Evolutionary conservation across 2,329 filamentous ascomycete species (phyloP).

Genomic region (Fusarium sterilihyphosum): DNA sequence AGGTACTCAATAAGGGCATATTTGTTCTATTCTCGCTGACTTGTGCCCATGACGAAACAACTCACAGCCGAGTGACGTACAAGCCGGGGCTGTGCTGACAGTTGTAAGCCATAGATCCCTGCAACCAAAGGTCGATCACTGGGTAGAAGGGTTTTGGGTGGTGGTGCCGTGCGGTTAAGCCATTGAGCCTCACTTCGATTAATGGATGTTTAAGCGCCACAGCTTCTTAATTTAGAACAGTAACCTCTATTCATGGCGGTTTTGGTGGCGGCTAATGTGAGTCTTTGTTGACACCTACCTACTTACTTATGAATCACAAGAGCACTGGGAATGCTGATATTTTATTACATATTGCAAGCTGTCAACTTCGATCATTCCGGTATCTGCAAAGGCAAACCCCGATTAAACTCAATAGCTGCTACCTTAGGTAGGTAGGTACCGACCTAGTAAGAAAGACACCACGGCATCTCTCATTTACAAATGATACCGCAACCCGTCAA

Average conservation of each 20-base stretch:
- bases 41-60: slow-evolving; percentile 35
- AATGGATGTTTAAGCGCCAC: slow-evolving; percentile 11
- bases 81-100: slow-evolving; percentile 42
- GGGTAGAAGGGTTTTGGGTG: slow-evolving; percentile 7
- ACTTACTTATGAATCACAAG: background rate
- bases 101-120: slow-evolving; percentile 26
- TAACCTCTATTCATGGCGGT: background rate
- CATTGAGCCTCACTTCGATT: slow-evolving; percentile 28
- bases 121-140: slow-evolving; percentile 28
- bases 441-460: background rate
- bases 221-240: slow-evolving; percentile 37
- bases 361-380: background rate
- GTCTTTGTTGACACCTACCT: background rate
- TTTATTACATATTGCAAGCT: background rate
- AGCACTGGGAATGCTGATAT: background rate
- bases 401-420: background rate
- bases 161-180: background rate
- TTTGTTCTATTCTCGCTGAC: slow-evolving; percentile 24
- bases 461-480: background rate
- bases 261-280: slow-evolving; percentile 11
- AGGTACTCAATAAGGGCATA: background rate
- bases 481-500: background rate
- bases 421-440: no score
- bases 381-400: background rate
- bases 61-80: slow-evolving; percentile 40